phyloP scores from a whole-genome alignment of 352 stramenopile genomes.

The Halophytophthora polymorphica region DNA sequence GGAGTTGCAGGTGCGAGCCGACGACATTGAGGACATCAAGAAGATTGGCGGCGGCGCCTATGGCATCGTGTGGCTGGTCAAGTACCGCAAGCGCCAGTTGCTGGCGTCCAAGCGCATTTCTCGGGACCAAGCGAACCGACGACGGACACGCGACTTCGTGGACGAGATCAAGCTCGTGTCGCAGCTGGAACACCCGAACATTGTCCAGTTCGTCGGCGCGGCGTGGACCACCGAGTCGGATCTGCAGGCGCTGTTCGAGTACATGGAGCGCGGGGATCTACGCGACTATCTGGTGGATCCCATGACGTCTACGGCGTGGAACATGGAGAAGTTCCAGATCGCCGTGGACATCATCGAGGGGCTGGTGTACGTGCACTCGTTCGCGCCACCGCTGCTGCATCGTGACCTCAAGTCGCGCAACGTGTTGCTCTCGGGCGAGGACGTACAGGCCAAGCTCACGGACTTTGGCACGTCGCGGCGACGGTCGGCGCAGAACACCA shows the following conservation, averaged over 20 bases:
- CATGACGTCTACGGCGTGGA: slow-evolving; percentile 10
- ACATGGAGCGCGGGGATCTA: slow-evolving; percentile 23
- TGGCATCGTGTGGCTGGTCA: slow-evolving; percentile 21
- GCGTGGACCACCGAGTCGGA: slow-evolving; percentile 24
- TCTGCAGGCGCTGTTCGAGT: slow-evolving; percentile 28
- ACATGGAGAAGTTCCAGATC: slow-evolving; percentile 27
- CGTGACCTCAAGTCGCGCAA: slow-evolving; percentile 42
- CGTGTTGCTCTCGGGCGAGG: slow-evolving; percentile 12
- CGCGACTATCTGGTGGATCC: slow-evolving; percentile 12
- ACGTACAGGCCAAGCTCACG: slow-evolving; percentile 15
- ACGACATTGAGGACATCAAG: slow-evolving; percentile 21
- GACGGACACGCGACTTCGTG: slow-evolving; percentile 17
- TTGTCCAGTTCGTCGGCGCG: slow-evolving; percentile 26
- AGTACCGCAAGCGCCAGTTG: slow-evolving; percentile 16
- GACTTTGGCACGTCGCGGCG: slow-evolving; percentile 14
- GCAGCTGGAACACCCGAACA: slow-evolving; percentile 24
- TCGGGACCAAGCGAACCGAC: slow-evolving; percentile 1
- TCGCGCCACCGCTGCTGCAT: slow-evolving; percentile 48
- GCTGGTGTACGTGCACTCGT: slow-evolving; percentile 43
- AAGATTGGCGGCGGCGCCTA: slow-evolving; percentile 19
- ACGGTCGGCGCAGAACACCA: slow-evolving; percentile 2
- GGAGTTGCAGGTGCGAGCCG: slow-evolving; percentile 10
- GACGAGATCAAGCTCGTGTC: slow-evolving; percentile 35
- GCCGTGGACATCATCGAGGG: slow-evolving; percentile 45
- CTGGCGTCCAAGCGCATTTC: slow-evolving; percentile 25